These are phyloP conservation scores for Apiotrichum laibachii DNA, from an alignment of 1,284 basidiomycete genomes.

Conservation along the genomic window DNA sequence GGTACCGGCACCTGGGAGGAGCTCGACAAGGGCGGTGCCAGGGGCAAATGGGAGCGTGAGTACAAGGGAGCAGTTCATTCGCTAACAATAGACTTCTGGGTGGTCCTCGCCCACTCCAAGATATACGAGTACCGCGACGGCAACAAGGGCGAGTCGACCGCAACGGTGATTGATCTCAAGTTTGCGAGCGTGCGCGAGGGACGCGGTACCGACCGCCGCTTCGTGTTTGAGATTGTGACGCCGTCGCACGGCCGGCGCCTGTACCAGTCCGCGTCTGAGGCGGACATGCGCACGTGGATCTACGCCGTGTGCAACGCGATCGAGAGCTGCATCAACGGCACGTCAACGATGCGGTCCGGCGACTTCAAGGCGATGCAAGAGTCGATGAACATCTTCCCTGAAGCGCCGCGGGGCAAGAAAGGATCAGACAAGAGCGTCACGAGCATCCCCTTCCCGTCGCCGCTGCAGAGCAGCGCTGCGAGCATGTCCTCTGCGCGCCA, in stretches of 20 bases:
- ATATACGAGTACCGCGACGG: slow-evolving; percentile 51
- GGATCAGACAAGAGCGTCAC: background rate
- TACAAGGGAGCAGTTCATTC: slow-evolving; percentile 2
- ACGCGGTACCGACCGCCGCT: slow-evolving; percentile 48
- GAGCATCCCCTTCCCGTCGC: slow-evolving; percentile 1
- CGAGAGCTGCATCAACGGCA: slow-evolving; percentile 56
- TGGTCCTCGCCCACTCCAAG: slow-evolving; percentile 49
- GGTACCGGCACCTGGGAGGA: slow-evolving; percentile 49
- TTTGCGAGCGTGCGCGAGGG: slow-evolving; percentile 52
- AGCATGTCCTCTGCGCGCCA: slow-evolving; percentile 15
- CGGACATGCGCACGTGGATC: slow-evolving; percentile 55
- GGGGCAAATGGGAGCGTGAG: slow-evolving; percentile 50
- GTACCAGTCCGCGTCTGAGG: slow-evolving; percentile 55
- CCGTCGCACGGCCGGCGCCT: slow-evolving; percentile 52
- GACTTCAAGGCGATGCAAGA: slow-evolving; percentile 25
- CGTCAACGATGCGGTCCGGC: slow-evolving; percentile 50
- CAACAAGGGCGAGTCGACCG: slow-evolving; percentile 35
- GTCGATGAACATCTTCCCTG: background rate
- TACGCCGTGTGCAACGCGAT: slow-evolving; percentile 56
- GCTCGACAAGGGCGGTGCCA: slow-evolving; percentile 34
- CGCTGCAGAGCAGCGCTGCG: background rate
- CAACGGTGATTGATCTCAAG: slow-evolving; percentile 49
- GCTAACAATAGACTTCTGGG: slow-evolving; percentile 42
- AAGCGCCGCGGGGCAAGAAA: slow-evolving; percentile 1
- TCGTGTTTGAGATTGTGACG: slow-evolving; percentile 57